A percentile compares a stretch with the other conserved stretches of the same genome.
phyloP scores from a whole-genome alignment of 768 basidiomycete species.

The Russula vinacea region DNA sequence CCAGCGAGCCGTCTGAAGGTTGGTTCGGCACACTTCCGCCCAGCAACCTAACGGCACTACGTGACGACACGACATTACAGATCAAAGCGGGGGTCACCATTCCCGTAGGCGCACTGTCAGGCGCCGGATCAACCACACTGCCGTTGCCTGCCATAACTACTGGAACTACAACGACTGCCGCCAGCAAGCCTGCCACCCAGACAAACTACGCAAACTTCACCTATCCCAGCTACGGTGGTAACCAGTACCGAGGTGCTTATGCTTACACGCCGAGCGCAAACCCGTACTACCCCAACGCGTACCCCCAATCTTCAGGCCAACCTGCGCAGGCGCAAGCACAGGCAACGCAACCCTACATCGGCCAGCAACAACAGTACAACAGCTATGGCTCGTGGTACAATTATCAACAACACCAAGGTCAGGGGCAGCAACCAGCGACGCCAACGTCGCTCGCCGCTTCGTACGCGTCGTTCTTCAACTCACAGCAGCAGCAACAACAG shows the following conservation, averaged over 20 bases:
- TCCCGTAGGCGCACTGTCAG: constrained; percentile 16
- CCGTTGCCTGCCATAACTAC: constrained; percentile 24
- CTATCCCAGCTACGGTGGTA: constrained; percentile 33
- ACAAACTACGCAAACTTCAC: constrained; percentile 33
- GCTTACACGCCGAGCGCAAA: constrained; percentile 41
- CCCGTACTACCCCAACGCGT: constrained; percentile 35
- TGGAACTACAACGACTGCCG: constrained; percentile 36
- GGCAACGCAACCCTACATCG: constrained; percentile 37
- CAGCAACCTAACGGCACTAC: constrained; percentile 55
- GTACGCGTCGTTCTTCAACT: constrained; percentile 45
- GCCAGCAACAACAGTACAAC: constrained; percentile 43
- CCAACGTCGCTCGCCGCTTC: constrained; percentile 36
- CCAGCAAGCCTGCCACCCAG: constrained; percentile 35
- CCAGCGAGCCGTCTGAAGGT: constrained; percentile 54
- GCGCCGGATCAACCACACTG: constrained; percentile 26
- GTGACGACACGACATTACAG: constrained; percentile 73
- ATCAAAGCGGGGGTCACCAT: constrained; percentile 42
- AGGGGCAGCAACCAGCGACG: constrained; percentile 42
- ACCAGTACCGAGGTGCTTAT: constrained; percentile 40
- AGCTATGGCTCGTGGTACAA: constrained; percentile 45
- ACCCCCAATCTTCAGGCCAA: constrained; percentile 34
- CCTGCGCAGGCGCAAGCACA: constrained; percentile 28
- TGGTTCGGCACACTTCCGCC: constrained; percentile 75
- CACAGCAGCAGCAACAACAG: constrained; percentile 33
- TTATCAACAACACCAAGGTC: constrained; percentile 39